Base-by-base conservation (phyloP, 139 green algal species). In the Astrephomene gubernaculifera region DNA sequence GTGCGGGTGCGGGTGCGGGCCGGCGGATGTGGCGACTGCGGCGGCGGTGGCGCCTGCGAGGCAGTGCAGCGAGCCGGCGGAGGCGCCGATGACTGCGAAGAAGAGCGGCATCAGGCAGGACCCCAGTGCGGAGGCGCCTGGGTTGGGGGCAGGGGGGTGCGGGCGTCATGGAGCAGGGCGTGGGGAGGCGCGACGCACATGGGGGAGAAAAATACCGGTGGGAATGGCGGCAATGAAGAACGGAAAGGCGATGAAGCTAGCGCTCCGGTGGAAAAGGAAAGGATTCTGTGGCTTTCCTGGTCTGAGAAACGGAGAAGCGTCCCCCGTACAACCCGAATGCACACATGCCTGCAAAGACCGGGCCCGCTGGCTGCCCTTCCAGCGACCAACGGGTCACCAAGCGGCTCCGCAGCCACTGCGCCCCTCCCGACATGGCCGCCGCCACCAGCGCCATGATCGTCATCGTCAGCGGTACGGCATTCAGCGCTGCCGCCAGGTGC, bases 1-100 rank as follows among this genome's bases (percentile, higher is more conserved):
- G 49, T 17, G 49, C 17, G 49, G 49, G 49, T 57, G 49, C 12
- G 49, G 49, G 49, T 17, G 49, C 14, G 49, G 49, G 49, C 17
- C 49, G 49, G 49, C 14, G 49, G 49, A 17, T 17, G 12, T 12
- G 49, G 49, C 49, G 49, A 57, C 49, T 12, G 49, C 49, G 49
- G 49, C 49, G 49, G 49, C 49, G 49, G 49, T 17, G 49, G 49
- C 14, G 73, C 53, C 69, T 0, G 71, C 38, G 39, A 96, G 87
- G n/a, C 82, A 81, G n/a, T 27, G 27, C 14, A 93, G 85, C 57
- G 70, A 88, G 41, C 92, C 93, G 22, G 92, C 93, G 0, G 76
- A 84, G 10, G 93, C 93, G 38, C 95, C 95, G 33, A 98, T 94
- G 29, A 94, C 92, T 6, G 93, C 90, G 76, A 98, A 98, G 88